Evolutionary conservation across 2,329 filamentous ascomycete genomes (phyloP).

Genomic region (Colletotrichum navitas): DNA sequence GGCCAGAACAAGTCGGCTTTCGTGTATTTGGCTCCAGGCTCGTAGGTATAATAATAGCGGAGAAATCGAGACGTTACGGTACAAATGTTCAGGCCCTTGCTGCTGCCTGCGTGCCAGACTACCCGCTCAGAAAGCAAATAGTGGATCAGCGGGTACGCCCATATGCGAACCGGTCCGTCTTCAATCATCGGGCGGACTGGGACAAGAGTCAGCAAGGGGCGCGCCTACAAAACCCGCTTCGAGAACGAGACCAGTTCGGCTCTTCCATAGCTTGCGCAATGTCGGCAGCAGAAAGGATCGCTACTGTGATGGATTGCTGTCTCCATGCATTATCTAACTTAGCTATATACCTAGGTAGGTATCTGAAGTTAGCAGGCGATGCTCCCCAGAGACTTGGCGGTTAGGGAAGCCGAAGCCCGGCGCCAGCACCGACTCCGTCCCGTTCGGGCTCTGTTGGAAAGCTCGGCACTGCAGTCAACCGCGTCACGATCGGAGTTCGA

Average conservation of each 20-base stretch:
- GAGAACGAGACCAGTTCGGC: background rate
- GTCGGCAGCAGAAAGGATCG: background rate
- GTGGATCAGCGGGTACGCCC: background rate
- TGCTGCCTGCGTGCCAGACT: background rate
- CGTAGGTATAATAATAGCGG: too few species aligned
- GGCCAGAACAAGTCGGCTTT: background rate
- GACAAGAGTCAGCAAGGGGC: background rate
- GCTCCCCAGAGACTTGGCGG: background rate
- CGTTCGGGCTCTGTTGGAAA: background rate
- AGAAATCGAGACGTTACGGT: background rate
- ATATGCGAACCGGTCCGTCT: background rate
- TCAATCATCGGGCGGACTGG: too few species aligned
- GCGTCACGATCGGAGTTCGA: background rate
- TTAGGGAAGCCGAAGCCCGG: background rate
- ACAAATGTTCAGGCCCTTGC: too few species aligned
- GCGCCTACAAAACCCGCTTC: background rate
- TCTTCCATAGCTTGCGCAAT: background rate
- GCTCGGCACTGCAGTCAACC: background rate
- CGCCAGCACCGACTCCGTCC: background rate
- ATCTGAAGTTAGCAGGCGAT: background rate
- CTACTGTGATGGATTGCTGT: background rate
- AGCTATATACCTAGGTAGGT: too few species aligned
- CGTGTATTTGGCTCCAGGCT: background rate
- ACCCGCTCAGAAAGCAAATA: background rate
- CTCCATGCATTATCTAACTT: background rate